Evolutionary conservation across 345 rosid genomes (phyloP).

Genomic region (Physaria fendleri): DNA sequence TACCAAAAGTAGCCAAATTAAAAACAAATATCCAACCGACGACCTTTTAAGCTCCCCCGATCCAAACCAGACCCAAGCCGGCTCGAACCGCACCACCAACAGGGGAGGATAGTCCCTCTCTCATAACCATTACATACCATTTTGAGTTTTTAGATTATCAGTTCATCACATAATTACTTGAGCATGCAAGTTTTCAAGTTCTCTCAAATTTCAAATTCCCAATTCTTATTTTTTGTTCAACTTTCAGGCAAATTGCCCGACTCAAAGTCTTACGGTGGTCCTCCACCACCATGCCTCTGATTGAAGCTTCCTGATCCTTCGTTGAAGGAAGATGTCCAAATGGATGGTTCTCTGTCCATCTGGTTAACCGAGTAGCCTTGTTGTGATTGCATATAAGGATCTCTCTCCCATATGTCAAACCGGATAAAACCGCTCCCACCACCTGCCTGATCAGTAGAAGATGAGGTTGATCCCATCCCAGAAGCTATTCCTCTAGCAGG

Average conservation of each 20-base stretch:
- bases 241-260: slow-evolving; percentile 11
- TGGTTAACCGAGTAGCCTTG: slow-evolving; percentile 48
- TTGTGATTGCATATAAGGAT: slow-evolving; percentile 36
- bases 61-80: slow-evolving; percentile 12
- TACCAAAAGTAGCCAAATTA: slow-evolving; percentile 16
- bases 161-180: slow-evolving; percentile 55
- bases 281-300: slow-evolving; percentile 65
- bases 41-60: slow-evolving; percentile 4
- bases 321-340: slow-evolving; percentile 49
- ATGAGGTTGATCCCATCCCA: slow-evolving; percentile 51
- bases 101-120: slow-evolving; percentile 12
- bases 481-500: slow-evolving; percentile 45
- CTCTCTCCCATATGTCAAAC: slow-evolving; percentile 72
- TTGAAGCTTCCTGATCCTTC: slow-evolving; percentile 52
- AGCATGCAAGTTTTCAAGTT: slow-evolving; percentile 28
- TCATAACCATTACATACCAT: slow-evolving; percentile 39
- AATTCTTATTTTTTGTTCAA: slow-evolving; percentile 17
- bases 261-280: slow-evolving; percentile 43
- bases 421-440: slow-evolving; percentile 60
- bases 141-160: slow-evolving; percentile 27
- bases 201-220: slow-evolving; percentile 25
- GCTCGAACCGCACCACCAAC: slow-evolving; percentile 15
- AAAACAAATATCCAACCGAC: slow-evolving; percentile 16
- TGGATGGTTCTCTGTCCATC: slow-evolving; percentile 49
- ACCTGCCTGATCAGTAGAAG: slow-evolving; percentile 66